Conservation (phyloP, 75 land plant species). For the Larix kaempferi region DNA sequence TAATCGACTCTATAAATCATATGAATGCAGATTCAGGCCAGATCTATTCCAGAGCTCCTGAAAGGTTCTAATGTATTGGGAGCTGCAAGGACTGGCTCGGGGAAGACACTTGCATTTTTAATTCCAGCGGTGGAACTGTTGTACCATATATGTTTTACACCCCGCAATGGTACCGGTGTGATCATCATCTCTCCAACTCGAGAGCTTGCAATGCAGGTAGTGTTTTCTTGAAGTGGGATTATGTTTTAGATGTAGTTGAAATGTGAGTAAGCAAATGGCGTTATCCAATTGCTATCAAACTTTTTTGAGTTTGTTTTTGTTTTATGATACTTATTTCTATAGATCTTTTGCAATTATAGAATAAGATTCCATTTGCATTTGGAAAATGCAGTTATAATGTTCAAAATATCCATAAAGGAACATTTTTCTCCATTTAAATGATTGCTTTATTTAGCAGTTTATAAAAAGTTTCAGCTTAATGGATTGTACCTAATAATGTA, state of each 20-base stretch:
- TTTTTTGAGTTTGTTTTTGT: background rate
- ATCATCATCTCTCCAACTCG: slow-evolving; percentile 91
- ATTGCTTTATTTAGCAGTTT: background rate
- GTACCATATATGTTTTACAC: slow-evolving; percentile 55
- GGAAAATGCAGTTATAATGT: background rate
- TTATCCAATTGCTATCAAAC: background rate
- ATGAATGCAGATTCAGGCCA: slow-evolving; percentile 78
- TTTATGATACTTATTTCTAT: background rate
- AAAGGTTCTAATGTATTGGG: slow-evolving; percentile 85
- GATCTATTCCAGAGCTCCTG: slow-evolving; percentile 75
- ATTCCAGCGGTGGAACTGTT: slow-evolving; percentile 90
- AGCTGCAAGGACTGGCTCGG: slow-evolving; percentile 95
- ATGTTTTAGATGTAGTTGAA: background rate
- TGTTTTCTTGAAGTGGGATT: background rate
- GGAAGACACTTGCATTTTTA: slow-evolving; percentile 92
- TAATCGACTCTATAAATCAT: background rate
- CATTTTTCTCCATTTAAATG: background rate
- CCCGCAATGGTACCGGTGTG: slow-evolving; percentile 95
- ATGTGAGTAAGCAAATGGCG: background rate
- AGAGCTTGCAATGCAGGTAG: slow-evolving; percentile 97
- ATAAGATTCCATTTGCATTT: background rate
- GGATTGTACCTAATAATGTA: background rate
- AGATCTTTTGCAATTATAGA: background rate
- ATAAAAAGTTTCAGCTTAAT: background rate
- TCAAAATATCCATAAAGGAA: background rate